These are phyloP conservation scores for Coffea eugenioides DNA, from an alignment of 257 asterid species.

Conservation along the genomic window DNA sequence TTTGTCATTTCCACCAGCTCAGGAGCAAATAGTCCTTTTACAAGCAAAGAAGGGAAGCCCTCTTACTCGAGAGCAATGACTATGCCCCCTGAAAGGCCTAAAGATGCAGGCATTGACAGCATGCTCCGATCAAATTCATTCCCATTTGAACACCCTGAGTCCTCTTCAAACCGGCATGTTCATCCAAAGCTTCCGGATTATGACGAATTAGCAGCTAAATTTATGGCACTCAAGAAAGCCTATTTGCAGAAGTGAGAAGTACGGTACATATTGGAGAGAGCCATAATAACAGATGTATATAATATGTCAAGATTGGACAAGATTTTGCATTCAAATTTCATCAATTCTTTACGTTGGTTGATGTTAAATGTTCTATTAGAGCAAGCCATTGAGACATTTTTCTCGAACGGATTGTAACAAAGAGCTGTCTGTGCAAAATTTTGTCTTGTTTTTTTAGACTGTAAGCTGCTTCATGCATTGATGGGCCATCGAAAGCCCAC, in stretches of 20 bases:
- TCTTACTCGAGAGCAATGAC: slow-evolving; percentile 39
- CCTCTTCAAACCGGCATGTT: slow-evolving; percentile 41
- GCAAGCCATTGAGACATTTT: neutral
- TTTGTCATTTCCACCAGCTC: slow-evolving; percentile 5
- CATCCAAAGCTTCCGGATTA: slow-evolving; percentile 95
- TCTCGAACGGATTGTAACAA: neutral
- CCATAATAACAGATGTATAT: neutral
- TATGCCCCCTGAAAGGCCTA: slow-evolving; percentile 44
- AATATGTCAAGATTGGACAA: neutral
- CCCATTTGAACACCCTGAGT: slow-evolving; percentile 28
- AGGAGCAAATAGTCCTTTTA: neutral
- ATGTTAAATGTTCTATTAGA: neutral
- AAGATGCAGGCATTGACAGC: slow-evolving; percentile 25
- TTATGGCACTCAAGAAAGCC: slow-evolving; percentile 61
- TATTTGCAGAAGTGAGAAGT: slow-evolving; percentile 25
- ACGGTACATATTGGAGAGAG: too few species aligned
- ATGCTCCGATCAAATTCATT: slow-evolving; percentile 47
- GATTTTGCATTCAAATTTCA: neutral
- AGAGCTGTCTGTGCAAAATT: neutral
- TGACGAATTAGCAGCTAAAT: slow-evolving; percentile 67
- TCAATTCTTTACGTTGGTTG: neutral
- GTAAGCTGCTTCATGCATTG: too few species aligned
- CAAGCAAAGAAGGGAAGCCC: slow-evolving; percentile 8
- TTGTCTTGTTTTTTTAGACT: neutral
- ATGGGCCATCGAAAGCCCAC: neutral